Base-by-base conservation (phyloP, 495 filamentous ascomycete species). In the Antarctomyces pellizariae region DNA sequence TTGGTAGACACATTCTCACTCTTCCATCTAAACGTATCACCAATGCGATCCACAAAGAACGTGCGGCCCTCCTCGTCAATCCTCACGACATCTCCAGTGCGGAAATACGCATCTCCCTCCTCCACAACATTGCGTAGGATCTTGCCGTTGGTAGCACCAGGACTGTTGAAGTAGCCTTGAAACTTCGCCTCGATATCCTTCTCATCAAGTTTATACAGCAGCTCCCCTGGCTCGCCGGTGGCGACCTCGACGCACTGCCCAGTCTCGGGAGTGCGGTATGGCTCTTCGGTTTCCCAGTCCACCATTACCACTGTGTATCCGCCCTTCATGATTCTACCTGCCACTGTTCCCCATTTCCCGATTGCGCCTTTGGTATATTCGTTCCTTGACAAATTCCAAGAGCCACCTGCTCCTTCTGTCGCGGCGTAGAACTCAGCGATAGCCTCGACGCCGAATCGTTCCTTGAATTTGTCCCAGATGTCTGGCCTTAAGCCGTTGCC, bases 1-100 rank as follows among this genome's bases (percentile, higher is more conserved):
- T 71, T 69, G 0, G 83, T 86, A 5, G 69, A 74, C 2, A 92
- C 77, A 30, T 93, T 95, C 50, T 95, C 84, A 23, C 67, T 69
- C 55, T 90, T 92, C 84, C 84, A 95, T 10, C 84, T 67, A 53
- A 78, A 95, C 0, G 84, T 93, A 39, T 95, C 84, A 27, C 84
- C 84, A 19, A 95, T 71, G 7, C 82, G 73, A 45, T 97, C 86
- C 22, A 65, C 62, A 47, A 95, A 95, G 47, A 60, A 91, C 53
- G 71, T 71, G 8, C 72, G 56, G 4, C 77, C 75, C 32, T 91
- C 69, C 1, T 29, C 29, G 33, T 80, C 75, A 48, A 59, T 63
- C 18, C 67, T 59, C 11, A 93, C 46, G 13, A 92, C 59, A 42
- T 95, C 84, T 4, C 84, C 84, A 0, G 74, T 73, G 0, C 83